Evolutionary conservation across 2,329 filamentous ascomycete species (phyloP), one percentile per base, ranked within the genome.

Genomic region (Arthrobotrys sinensis): DNA sequence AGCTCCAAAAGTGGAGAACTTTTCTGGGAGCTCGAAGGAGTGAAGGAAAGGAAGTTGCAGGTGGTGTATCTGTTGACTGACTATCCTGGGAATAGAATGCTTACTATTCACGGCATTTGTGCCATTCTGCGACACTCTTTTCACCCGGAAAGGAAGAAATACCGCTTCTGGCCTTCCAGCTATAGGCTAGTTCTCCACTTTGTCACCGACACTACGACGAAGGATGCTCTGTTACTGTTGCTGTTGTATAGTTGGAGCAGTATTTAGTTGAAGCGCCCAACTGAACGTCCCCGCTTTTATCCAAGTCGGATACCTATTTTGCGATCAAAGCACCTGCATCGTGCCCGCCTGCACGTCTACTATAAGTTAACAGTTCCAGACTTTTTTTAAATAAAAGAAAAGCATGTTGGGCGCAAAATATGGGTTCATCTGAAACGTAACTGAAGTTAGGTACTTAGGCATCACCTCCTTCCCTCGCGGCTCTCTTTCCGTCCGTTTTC

Each of bases 41-140:
- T 21, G 36, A 52, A 69, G 21, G 55, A 36, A 70, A 45, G 28
- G 43, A 48, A 52, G 36, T 48, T 24, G 65, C 12, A 14, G 21
- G 21, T 32, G 32, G 53, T 55, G 19, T 62, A 67, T 67, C 48
- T 62, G 40, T 40, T 40, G 55, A 68, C 43, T 66, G 75, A 63
- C 75, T 60, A 63, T 63, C 45, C 65, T 77, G 50, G 66, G 65
- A 52, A 70, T 77, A 50, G 73, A 48, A 53, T 70, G 75, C 67
- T 71, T 65, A 71, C 75, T 65, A 63, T 67, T 67, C 62, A 77
- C 64, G 57, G 72, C 57, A 69, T 64, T 76, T 75, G 62, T 40
- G 28, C 45, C 11, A 55, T 63, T 57, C 24, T 53, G 34, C 38
- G 21, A 60, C 65, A 60, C 38, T 32, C 57, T 71, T 70, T 46